These are phyloP conservation scores for Bothriochloa decipiens DNA, from an alignment of 176 grass and related monocot species.

Conservation along the genomic window DNA sequence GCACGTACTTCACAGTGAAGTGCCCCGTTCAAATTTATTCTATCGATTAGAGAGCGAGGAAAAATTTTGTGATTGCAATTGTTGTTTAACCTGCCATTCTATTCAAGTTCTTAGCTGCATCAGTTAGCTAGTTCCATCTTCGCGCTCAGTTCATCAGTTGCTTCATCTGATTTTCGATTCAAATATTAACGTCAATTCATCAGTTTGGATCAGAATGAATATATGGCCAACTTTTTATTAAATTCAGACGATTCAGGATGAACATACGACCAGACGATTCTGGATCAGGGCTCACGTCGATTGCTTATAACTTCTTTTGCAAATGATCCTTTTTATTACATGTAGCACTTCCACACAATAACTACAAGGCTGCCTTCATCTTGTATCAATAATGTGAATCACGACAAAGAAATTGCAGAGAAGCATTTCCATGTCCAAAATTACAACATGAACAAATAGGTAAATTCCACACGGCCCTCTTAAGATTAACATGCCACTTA, in stretches of 20 bases:
- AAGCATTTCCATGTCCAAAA: conserved; percentile 21
- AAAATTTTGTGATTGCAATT: no score
- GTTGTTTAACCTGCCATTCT: no score
- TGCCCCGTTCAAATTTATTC: no score
- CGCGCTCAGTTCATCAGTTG: no score
- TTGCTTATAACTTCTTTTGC: neutral
- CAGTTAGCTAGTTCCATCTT: no score
- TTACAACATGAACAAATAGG: conserved; percentile 23
- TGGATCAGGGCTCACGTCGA: neutral
- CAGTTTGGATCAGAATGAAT: neutral
- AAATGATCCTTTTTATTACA: neutral
- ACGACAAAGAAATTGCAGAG: neutral
- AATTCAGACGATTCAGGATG: neutral
- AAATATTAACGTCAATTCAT: no score
- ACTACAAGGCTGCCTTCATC: conserved; percentile 25
- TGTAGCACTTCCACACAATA: neutral
- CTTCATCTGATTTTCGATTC: no score
- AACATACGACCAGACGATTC: no score
- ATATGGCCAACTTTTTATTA: no score
- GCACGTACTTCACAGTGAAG: no score
- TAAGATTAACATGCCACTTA: conserved; percentile 15
- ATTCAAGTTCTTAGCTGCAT: no score
- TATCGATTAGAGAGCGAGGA: no score
- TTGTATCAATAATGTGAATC: neutral
- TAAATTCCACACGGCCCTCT: neutral